Evolutionary conservation across 768 basidiomycete species (phyloP).

Genomic region (Coprinopsis marcescibilis): DNA sequence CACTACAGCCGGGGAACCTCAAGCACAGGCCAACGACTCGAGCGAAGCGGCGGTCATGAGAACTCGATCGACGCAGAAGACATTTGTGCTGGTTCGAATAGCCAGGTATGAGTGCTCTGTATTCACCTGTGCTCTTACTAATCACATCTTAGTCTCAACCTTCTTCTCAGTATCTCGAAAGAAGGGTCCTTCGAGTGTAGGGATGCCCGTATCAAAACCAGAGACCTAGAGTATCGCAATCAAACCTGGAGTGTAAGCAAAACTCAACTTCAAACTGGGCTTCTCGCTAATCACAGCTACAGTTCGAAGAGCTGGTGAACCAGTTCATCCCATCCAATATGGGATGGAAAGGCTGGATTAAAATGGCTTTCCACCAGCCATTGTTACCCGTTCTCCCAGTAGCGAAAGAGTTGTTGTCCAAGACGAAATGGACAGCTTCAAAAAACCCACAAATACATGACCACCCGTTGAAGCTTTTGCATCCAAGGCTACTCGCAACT

Average conservation of each 20-base stretch:
- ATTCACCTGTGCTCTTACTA: slow-evolving; percentile 11
- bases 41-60: slow-evolving; percentile 80
- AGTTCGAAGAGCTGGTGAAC: slow-evolving; percentile 78
- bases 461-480: slow-evolving; percentile 27
- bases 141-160: slow-evolving; percentile 44
- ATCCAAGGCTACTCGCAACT: slow-evolving; percentile 21
- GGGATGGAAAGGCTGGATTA: slow-evolving; percentile 78
- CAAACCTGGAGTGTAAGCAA: slow-evolving; percentile 73
- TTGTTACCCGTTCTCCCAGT: slow-evolving; percentile 73
- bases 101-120: slow-evolving; percentile 44
- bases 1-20: slow-evolving; percentile 7
- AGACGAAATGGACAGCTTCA: slow-evolving; percentile 64
- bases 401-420: slow-evolving; percentile 70
- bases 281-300: background rate
- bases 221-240: slow-evolving; percentile 75
- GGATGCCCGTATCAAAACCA: slow-evolving; percentile 73
- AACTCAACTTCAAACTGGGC: background rate
- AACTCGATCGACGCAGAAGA: slow-evolving; percentile 73
- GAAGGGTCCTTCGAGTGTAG: slow-evolving; percentile 81
- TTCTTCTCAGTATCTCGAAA: slow-evolving; percentile 74
- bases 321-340: slow-evolving; percentile 76
- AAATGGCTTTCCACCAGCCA: slow-evolving; percentile 78
- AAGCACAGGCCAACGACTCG: slow-evolving; percentile 20
- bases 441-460: slow-evolving; percentile 30
- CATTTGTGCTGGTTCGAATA: slow-evolving; percentile 74